Evolutionary conservation across 2,329 filamentous ascomycete genomes (phyloP).

Genomic region (Aspergillus pseudoglaucus): DNA sequence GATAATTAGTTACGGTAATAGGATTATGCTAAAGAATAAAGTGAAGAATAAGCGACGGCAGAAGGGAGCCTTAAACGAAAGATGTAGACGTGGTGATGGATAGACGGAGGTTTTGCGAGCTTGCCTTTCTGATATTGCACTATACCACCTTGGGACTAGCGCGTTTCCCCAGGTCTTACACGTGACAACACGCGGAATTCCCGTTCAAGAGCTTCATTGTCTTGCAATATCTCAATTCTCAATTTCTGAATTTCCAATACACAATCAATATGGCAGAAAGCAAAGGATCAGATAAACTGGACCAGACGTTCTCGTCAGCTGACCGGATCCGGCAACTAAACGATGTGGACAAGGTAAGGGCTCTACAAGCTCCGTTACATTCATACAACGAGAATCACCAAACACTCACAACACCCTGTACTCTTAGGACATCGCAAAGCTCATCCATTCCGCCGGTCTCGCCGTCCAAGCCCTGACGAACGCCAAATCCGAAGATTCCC

Average conservation of each 20-base stretch:
- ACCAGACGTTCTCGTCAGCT: conserved; percentile 56
- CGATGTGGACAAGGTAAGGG: conserved; percentile 62
- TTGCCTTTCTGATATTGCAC: conserved; percentile 19
- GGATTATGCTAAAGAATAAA: background rate
- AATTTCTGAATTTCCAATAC: background rate
- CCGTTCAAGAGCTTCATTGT: background rate
- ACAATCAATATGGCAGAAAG: conserved; percentile 17
- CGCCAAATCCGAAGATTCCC: conserved; percentile 29
- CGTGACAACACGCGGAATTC: conserved; percentile 5
- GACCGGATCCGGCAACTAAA: conserved; percentile 77
- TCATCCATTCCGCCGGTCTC: conserved; percentile 54
- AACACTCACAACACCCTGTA: background rate
- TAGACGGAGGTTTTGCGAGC: conserved; percentile 5
- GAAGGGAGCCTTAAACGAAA: background rate
- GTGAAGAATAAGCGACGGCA: background rate
- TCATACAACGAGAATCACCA: background rate
- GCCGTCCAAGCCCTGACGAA: conserved; percentile 60
- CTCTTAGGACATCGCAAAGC: conserved; percentile 43
- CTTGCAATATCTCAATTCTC: background rate
- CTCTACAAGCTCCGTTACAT: background rate
- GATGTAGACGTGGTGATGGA: background rate
- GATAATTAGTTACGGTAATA: background rate
- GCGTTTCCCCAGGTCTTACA: conserved; percentile 3
- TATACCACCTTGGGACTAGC: conserved; percentile 1
- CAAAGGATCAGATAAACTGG: conserved; percentile 16